Evolutionary conservation across 768 basidiomycete species (phyloP), one percentile per base, ranked within the genome.

Genomic region (Hericium rajendrae): DNA sequence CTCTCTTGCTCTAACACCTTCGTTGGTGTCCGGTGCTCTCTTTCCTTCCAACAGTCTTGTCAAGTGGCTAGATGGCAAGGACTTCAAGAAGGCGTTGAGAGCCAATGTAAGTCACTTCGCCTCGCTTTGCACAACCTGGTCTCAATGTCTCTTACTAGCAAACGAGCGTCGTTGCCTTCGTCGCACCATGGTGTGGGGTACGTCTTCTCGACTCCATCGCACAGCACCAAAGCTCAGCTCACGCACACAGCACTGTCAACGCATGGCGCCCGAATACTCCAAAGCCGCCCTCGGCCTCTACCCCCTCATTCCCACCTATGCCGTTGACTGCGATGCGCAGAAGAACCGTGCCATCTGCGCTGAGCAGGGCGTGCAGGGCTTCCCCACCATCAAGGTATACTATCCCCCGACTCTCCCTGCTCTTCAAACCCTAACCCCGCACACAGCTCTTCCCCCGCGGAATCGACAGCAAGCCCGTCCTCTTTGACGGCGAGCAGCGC

Each of bases 151-250:
- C 13, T 6, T 11, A 50, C 10, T 63, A 91, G 90, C 74, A 80
- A 71, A 87, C 90, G 37, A 81, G 77, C 59, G 70, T 94, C 66
- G 85, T 95, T 16, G 94, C 91, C 1, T 97, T 94, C 67, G 87
- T 94, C 12, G 94, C 94, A n/a, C 89, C 92, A 3, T 95, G 93
- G 94, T 93, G 89, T 66, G 89, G 88, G 62, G 88, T 90, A 69
- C 68, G 86, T 73, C 26, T 54, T 16, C 15, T 1, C 38, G 4
- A 20, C 24, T 6, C 2, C 26, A 26, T 53, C 37, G 10, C 12
- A 10, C 8, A 20, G 16, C 6, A 13, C 16, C 46, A 22, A 1
- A 8, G 5, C 54, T 56, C 38, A 56, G n/a, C n/a, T n/a, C 20
- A 4, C 12, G 28, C 13, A 32, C 55, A 4, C 67, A 91, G 85